These are phyloP conservation scores for Rhizophagus clarus DNA, from an alignment of 192 early-diverging fungal species.

Conservation along the genomic window DNA sequence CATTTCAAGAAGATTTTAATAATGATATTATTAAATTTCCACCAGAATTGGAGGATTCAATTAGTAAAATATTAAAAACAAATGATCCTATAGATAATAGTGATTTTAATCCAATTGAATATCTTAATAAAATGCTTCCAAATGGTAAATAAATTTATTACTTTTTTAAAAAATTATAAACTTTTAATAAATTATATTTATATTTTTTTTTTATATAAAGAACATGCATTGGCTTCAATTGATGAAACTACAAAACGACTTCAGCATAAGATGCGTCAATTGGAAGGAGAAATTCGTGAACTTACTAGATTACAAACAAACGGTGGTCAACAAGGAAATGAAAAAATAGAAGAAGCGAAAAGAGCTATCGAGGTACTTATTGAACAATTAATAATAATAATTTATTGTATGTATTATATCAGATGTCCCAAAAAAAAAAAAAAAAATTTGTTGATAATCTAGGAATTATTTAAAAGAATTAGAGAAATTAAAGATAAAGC, in stretches of 20 bases:
- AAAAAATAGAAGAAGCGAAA: constrained; percentile 72
- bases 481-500: constrained; percentile 87
- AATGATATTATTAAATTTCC: constrained; percentile 41
- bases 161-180: background rate
- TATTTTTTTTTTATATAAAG: constrained; percentile 39
- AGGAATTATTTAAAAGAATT: constrained; percentile 80
- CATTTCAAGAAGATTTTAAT: background rate
- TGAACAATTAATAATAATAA: background rate
- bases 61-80: constrained; percentile 54
- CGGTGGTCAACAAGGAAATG: constrained; percentile 56
- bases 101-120: constrained; percentile 74
- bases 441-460: background rate
- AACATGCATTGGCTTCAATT: constrained; percentile 62
- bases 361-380: constrained; percentile 69
- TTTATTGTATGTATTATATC: background rate
- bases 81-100: constrained; percentile 68
- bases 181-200: background rate
- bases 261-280: constrained; percentile 54
- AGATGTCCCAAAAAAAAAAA: no score
- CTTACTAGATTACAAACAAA: constrained; percentile 75
- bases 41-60: constrained; percentile 59
- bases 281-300: constrained; percentile 67
- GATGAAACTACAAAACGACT: constrained; percentile 70
- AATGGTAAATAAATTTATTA: constrained; percentile 51
- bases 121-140: constrained; percentile 81